phyloP scores from a whole-genome alignment of 805 yeast species.

The Pachysolen tannophilus region DNA sequence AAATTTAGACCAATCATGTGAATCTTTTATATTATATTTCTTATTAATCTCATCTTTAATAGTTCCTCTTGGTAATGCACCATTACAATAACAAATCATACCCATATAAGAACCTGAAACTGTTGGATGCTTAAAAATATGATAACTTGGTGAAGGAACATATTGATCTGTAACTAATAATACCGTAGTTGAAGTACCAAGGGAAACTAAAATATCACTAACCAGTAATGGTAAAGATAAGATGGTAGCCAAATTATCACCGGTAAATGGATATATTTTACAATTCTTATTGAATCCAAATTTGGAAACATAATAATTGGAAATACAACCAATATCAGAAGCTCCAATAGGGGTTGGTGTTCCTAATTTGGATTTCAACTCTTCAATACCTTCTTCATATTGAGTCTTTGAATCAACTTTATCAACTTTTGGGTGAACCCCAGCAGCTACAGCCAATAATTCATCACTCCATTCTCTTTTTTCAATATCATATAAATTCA shows the following conservation, averaged over 20 bases:
- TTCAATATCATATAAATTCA: constrained; percentile 77
- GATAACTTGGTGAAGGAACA: constrained; percentile 74
- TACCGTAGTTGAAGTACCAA: constrained; percentile 92
- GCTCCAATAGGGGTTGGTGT: constrained; percentile 40
- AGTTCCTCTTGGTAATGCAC: constrained; percentile 77
- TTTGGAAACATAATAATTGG: constrained; percentile 51
- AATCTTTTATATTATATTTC: constrained; percentile 24
- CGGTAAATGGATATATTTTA: constrained; percentile 69
- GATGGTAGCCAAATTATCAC: constrained; percentile 86
- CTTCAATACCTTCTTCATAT: constrained; percentile 24
- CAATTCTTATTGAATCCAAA: constrained; percentile 59
- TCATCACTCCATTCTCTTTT: constrained; percentile 46
- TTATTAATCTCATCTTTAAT: constrained; percentile 57
- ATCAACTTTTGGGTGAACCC: constrained; percentile 37
- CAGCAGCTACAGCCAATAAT: constrained; percentile 47
- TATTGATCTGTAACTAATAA: constrained; percentile 72
- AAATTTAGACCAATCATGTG: constrained; percentile 52
- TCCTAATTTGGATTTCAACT: constrained; percentile 46
- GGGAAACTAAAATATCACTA: constrained; percentile 70
- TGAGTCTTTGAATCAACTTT: constrained; percentile 18
- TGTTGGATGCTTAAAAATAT: constrained; percentile 82
- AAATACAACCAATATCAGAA: constrained; percentile 41
- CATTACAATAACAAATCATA: constrained; percentile 91
- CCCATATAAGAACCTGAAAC: constrained; percentile 77
- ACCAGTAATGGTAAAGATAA: constrained; percentile 70